Base-by-base conservation (phyloP, 805 yeast genomes). In the Saccharomycopsis microspora region DNA sequence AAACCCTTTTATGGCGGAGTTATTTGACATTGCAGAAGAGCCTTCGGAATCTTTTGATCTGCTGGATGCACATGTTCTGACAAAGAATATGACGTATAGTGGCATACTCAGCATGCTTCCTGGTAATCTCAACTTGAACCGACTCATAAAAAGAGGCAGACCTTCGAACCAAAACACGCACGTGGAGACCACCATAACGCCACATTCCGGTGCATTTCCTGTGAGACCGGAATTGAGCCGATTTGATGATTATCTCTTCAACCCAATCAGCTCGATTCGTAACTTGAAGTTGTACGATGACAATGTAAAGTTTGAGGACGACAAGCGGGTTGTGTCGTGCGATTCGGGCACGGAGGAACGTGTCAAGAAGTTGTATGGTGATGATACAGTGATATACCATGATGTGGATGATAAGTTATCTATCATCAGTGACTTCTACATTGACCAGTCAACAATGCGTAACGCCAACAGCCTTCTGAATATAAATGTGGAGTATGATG, bases 121-220 rank as follows among this genome's bases (percentile, higher is more conserved):
- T 8, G 35, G 42, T 31, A 46, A 46, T 31, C 41, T 46, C 5
- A 46, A 46, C 37, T 44, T 44, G 30, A 44, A 44, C 35, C 41
- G 42, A 39, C 33, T 46, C 9, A 46, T 46, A 5, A 33, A 46
- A 28, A 46, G 37, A 39, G 43, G 29, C 10, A 11, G 28, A 30
- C 39, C 33, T 32, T 8, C 32, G 32, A 32, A 29, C 33, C 44
- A 29, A 30, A 7, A 41, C 9, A 29, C 11, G 11, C 11, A 29
- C 8, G 41, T 11, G 19, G 19, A 19, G 19, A 19, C 19, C 19
- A 19, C 19, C 19, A 19, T 19, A 19, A 19, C 19, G 19, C 19
- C 19, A 19, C 19, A 19, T 19, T 19, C 19, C 19, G 19, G 19
- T 19, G 19, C 19, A 19, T 19, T 19, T 19, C 19, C 19, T 19